Conservation (phyloP, 805 yeast species). For the Lachancea nothofagi region DNA sequence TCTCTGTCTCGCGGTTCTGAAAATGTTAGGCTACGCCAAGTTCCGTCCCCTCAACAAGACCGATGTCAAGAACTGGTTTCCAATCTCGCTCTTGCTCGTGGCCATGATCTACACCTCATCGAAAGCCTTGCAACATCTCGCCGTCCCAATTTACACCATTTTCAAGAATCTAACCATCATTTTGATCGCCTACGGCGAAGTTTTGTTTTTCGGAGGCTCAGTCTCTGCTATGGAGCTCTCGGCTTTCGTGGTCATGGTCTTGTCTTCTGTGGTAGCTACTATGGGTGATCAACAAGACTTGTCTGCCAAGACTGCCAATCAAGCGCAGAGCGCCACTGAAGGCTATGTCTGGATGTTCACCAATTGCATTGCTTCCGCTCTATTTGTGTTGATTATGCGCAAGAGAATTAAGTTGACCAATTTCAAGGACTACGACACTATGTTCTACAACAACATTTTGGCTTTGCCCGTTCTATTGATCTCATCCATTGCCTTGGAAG, state of each 20-base stretch:
- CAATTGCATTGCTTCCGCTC: constrained; percentile 91
- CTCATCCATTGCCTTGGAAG: constrained; percentile 75
- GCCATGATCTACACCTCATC: constrained; percentile 94
- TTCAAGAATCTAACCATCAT: constrained; percentile 97
- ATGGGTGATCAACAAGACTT: constrained; percentile 61
- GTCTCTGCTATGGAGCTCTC: constrained; percentile 87
- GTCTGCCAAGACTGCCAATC: constrained; percentile 28
- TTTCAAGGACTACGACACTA: constrained; percentile 95
- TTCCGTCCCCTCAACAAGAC: constrained; percentile 79
- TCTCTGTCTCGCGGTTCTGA: constrained; percentile 63
- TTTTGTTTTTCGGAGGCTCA: constrained; percentile 89
- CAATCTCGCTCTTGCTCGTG: constrained; percentile 84
- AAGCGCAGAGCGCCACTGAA: constrained; percentile 40
- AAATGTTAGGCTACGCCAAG: constrained; percentile 67
- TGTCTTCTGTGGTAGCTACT: constrained; percentile 94
- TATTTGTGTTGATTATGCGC: constrained; percentile 92
- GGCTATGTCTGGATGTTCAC: constrained; percentile 97
- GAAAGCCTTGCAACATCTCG: constrained; percentile 84
- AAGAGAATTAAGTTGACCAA: constrained; percentile 95
- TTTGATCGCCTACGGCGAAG: constrained; percentile 97
- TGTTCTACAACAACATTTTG: constrained; percentile 94
- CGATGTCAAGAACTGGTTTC: constrained; percentile 95
- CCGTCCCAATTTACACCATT: constrained; percentile 95
- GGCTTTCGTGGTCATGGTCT: constrained; percentile 85
- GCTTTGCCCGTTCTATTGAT: constrained; percentile 83